Percentiles rank a stretch among this genome's conserved stretches.
phyloP scores from a whole-genome alignment of 1,139 yeast genomes.

The Debaryomyces robertsiae region DNA sequence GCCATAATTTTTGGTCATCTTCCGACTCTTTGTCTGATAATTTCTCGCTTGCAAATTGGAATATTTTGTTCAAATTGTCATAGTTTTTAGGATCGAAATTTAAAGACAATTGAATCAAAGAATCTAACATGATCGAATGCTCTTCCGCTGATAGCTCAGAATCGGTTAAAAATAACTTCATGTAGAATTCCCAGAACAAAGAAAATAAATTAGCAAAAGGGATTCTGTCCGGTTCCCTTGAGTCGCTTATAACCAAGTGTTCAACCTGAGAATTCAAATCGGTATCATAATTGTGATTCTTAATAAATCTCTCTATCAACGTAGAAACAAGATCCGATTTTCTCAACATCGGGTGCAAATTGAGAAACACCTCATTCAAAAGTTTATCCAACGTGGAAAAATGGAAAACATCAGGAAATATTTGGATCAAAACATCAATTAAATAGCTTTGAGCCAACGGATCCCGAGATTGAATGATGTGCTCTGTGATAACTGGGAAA shows the following conservation, averaged over 20 bases:
- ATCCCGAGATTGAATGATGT: conserved; percentile 89
- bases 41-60: conserved; percentile 58
- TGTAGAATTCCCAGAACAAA: conserved; percentile 66
- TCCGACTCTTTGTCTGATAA: conserved; percentile 25
- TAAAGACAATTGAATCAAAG: conserved; percentile 64
- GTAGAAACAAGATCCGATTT: conserved; percentile 68
- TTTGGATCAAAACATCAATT: conserved; percentile 86
- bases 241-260: conserved; percentile 8
- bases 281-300: conserved; percentile 47
- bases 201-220: conserved; percentile 44
- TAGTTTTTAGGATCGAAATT: conserved; percentile 66
- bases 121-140: conserved; percentile 63
- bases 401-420: conserved; percentile 93
- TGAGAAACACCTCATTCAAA: conserved; percentile 62
- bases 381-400: conserved; percentile 69
- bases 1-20: conserved; percentile 49
- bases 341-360: conserved; percentile 68
- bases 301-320: conserved; percentile 73
- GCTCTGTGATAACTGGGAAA: conserved; percentile 83
- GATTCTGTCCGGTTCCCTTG: conserved; percentile 4
- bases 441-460: conserved; percentile 89
- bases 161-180: conserved; percentile 53
- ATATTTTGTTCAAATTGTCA: conserved; percentile 63
- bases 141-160: conserved; percentile 70
- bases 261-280: conserved; percentile 18